Evolutionary conservation across 306 rosid species (phyloP), one percentile per base, ranked within the genome.

Genomic region (Glycyrrhiza uralensis): DNA sequence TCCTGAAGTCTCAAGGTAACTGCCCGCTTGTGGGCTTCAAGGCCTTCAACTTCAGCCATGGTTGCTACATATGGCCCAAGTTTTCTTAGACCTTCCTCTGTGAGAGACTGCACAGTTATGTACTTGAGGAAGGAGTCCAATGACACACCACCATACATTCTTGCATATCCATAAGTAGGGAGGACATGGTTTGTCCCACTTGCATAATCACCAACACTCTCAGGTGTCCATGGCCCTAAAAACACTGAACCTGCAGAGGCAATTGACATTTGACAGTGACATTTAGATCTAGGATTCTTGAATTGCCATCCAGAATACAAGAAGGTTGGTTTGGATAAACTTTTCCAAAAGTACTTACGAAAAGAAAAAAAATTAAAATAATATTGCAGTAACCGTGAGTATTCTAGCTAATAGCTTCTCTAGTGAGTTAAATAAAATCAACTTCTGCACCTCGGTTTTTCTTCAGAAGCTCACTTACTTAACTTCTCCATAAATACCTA

Each of bases 101-200:
- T 86, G 63, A 94, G 86, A 81, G 99, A 94, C 73, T 94, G 99
- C 62, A 94, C 83, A 0, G 97, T 94, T 80, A 94, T 94, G 87
- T 89, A 94, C 85, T 89, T 94, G 5, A 89, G 86, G 80, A 94
- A 91, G 3, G 97, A 91, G 88, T 94, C 99, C 68, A 94, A 74
- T 10, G 99, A 85, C 72, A 91, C 96, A 23, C 99, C 99, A n/a
- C 96, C 77, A 8, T 94, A 94, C 99, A 94, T 94, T 71, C 96
- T 85, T 9, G 99, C 97, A 85, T 94, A 94, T 12, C 97, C 99
- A 26, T 94, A 94, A 4, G 99, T 91, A 17, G 99, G 99, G 81
- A 94, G 99, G 83, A 94, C 99, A 22, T 94, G 99, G 83, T 91
- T 94, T 17, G 99, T 94, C 44, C 99, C 99, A 54, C 99, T 94